Base-by-base conservation (phyloP, 225 moss, liverwort and hornwort genomes). In the Climacium dendroides region DNA sequence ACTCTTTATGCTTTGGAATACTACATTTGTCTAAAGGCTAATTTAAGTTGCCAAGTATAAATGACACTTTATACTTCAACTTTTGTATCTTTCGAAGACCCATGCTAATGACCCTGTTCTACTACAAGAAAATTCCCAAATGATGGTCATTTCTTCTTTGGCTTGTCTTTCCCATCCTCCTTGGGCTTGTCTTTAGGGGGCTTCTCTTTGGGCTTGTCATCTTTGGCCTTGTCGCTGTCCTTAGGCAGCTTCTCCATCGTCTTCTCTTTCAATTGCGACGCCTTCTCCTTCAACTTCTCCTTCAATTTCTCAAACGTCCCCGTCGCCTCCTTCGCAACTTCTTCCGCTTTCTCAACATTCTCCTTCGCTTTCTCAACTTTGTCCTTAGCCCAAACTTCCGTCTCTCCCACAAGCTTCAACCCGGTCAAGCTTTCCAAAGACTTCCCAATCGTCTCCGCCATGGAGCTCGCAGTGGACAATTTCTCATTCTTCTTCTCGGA, bases 1-100 rank as follows among this genome's bases (percentile, higher is more conserved):
- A 47, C 0, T 73, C 7, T 22, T 25, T 20, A 75, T 52, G 3
- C 23, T 75, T 75, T 14, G 13, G 5, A 5, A 2, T 34, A 52
- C 4, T 22, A 34, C 1, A 0, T 13, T 0, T 12, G 2, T 13
- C 4, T 2, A 13, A 34, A 32, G 1, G 1, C 2, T 32, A 48
- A 4, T 74, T 22, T 35, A 14, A 52, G 23, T 23, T 76, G 25
- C 16, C 24, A n/a, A n/a, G 2, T 2, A 26, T 1, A 11, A 57
- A 78, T n/a, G 17, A 0, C 77, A 77, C 1, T 15, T 15, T 54
- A 37, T 37, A n/a, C 25, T 77, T 77, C 0, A 0, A 55, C 10
- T 10, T 6, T 6, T 0, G 0, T 76, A n/a, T 77, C 10, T n/a
- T 53, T n/a, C 0, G 1, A 32, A 50, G 2, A 18, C 6, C 19